These are phyloP conservation scores for Phytophthora pistaciae DNA, from an alignment of 352 stramenopile genomes.

Conservation along the genomic window DNA sequence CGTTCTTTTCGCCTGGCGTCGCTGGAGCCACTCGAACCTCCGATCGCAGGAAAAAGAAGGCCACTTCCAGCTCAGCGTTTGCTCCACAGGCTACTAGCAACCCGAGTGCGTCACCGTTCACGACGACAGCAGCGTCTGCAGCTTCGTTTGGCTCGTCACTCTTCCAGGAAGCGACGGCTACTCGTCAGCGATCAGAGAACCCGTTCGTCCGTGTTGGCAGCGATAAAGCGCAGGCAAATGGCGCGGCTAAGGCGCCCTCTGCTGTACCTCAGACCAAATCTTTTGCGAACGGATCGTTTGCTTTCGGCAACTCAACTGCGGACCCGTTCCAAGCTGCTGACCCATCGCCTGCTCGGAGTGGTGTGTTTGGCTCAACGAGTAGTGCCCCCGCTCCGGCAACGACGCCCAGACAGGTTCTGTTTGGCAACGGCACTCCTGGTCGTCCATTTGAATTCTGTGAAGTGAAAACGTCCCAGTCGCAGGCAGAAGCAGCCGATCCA, in stretches of 20 bases:
- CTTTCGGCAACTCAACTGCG: conserved; percentile 14
- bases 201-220: not conserved
- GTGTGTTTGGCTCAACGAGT: conserved; percentile 12
- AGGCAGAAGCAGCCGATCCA: conserved; percentile 1
- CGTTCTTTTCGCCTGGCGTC: conserved; percentile 31
- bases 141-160: conserved; percentile 11
- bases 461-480: not conserved
- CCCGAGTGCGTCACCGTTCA: conserved; percentile 2
- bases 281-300: conserved; percentile 9
- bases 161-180: conserved; percentile 15
- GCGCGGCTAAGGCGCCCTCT: not conserved
- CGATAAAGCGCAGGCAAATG: not conserved
- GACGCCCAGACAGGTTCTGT: conserved; percentile 28
- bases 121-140: not conserved
- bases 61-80: conserved; percentile 9
- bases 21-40: conserved; percentile 18
- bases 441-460: conserved; percentile 36
- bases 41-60: conserved; percentile 30
- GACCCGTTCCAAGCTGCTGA: not conserved
- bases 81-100: not conserved
- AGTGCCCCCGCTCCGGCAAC: not conserved
- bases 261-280: not conserved
- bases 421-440: conserved; percentile 19
- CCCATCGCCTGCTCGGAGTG: conserved; percentile 3
- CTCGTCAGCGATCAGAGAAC: conserved; percentile 4